A percentile compares a stretch with the other conserved stretches of the same genome.
phyloP scores from a whole-genome alignment of 1,284 basidiomycete genomes.

The Peniophora sp. region DNA sequence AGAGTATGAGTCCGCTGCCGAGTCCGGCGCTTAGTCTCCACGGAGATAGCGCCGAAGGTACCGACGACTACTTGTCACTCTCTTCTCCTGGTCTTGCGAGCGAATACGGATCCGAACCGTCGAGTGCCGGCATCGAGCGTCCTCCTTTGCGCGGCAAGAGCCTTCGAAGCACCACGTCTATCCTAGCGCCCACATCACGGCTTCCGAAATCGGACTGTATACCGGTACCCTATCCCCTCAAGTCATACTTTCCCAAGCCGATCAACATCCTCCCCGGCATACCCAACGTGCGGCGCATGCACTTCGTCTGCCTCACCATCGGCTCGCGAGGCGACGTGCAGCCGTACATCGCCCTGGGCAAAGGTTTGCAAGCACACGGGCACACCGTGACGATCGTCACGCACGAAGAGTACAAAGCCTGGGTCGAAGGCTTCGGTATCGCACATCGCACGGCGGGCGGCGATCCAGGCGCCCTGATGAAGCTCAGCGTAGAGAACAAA shows the following conservation, averaged over 20 bases:
- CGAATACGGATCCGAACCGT: too few relatives aligned
- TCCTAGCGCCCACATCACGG: constrained; percentile 33
- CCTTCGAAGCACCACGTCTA: constrained; percentile 22
- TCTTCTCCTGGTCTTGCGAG: too few relatives aligned
- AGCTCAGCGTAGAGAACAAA: constrained; percentile 55
- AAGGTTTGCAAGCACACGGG: constrained; percentile 40
- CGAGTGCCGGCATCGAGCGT: background rate
- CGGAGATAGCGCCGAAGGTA: too few relatives aligned
- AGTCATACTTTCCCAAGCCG: constrained; percentile 31
- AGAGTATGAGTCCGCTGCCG: too few relatives aligned
- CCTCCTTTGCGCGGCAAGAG: background rate
- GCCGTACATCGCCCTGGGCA: constrained; percentile 42
- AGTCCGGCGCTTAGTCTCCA: too few relatives aligned
- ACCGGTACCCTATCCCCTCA: constrained; percentile 9
- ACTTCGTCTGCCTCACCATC: constrained; percentile 42
- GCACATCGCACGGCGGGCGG: constrained; percentile 67
- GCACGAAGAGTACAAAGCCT: constrained; percentile 54
- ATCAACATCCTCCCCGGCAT: constrained; percentile 34
- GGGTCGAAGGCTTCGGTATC: constrained; percentile 60
- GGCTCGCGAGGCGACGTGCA: constrained; percentile 46
- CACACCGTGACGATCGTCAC: constrained; percentile 55
- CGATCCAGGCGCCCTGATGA: constrained; percentile 69
- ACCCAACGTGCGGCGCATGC: constrained; percentile 24
- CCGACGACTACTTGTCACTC: too few relatives aligned
- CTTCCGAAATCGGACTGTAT: constrained; percentile 7